phyloP scores from a whole-genome alignment of 129 eudicot genomes.

The Chrysanthemum seticuspe region DNA sequence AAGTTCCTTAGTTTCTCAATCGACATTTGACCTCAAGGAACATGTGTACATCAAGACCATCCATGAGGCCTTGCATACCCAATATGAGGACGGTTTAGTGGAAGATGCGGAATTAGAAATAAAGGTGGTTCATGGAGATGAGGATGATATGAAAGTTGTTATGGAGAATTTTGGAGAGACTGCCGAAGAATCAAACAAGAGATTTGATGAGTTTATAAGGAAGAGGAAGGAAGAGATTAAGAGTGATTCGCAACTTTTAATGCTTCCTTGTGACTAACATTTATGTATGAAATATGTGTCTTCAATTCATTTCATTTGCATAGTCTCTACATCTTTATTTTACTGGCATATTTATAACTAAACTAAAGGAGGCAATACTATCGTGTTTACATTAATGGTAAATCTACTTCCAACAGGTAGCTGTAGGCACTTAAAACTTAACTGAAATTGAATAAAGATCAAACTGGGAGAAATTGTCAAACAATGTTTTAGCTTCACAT shows the following conservation, averaged over 20 bases:
- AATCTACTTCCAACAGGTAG: too few species aligned
- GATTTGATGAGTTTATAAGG: constrained; percentile 31
- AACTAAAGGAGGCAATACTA: not conserved
- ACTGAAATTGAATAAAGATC: too few species aligned
- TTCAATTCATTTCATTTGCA: not conserved
- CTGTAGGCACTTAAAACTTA: too few species aligned
- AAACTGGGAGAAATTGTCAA: too few species aligned
- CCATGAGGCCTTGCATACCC: constrained; percentile 25
- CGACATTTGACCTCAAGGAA: constrained; percentile 25
- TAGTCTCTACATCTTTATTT: not conserved
- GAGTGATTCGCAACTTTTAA: not conserved
- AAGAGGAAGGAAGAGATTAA: constrained; percentile 23
- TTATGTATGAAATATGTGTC: not conserved
- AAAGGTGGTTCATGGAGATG: constrained; percentile 21
- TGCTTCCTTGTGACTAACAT: not conserved
- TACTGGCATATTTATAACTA: not conserved
- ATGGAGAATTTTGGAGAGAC: constrained; percentile 14
- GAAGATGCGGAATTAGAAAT: constrained; percentile 19
- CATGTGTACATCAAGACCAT: constrained; percentile 28
- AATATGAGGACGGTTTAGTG: constrained; percentile 1
- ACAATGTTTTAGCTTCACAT: too few species aligned
- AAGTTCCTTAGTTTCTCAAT: constrained; percentile 23
- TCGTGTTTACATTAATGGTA: too few species aligned
- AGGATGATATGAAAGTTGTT: not conserved
- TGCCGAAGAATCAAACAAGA: constrained; percentile 26